phyloP scores from a whole-genome alignment of 495 filamentous ascomycete species.

The Geopyxis carbonaria region DNA sequence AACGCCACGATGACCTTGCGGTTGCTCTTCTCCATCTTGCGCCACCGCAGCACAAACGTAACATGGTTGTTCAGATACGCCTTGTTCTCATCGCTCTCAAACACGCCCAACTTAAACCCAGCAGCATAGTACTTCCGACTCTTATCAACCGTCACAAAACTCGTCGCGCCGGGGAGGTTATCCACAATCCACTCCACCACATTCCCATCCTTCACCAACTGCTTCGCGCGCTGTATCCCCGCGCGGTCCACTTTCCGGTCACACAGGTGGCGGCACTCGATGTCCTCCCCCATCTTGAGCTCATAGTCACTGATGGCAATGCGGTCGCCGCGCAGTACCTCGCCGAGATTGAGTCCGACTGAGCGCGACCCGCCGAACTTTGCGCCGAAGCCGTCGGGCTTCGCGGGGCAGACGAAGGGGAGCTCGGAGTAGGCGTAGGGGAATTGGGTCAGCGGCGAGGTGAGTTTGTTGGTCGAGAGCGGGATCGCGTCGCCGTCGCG shows the following conservation, averaged over 20 bases:
- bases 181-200: constrained; percentile 94
- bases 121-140: constrained; percentile 81
- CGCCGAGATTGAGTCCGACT: constrained; percentile 78
- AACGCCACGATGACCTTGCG: constrained; percentile 81
- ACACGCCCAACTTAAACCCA: constrained; percentile 84
- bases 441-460: constrained; percentile 78
- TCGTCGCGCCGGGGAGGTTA: constrained; percentile 83
- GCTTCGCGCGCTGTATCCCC: constrained; percentile 51
- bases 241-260: constrained; percentile 44
- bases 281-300: constrained; percentile 62
- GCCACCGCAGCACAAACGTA: constrained; percentile 73
- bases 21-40: constrained; percentile 43
- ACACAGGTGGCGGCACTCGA: constrained; percentile 62
- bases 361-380: constrained; percentile 61
- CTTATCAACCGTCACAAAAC: constrained; percentile 81
- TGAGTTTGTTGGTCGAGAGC: constrained; percentile 87
- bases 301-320: constrained; percentile 83
- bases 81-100: constrained; percentile 33
- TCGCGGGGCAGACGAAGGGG: constrained; percentile 78
- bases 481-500: constrained; percentile 64
- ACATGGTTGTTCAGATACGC: constrained; percentile 77
- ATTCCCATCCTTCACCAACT: constrained; percentile 68
- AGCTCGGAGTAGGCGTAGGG: constrained; percentile 91
- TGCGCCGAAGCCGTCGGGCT: constrained; percentile 46
- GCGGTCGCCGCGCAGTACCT: constrained; percentile 79